Percentiles rank a stretch among this genome's conserved stretches.
These are phyloP conservation scores for Warburgia ugandensis DNA, from an alignment of 164 flowering plant genomes.

Conservation along the genomic window DNA sequence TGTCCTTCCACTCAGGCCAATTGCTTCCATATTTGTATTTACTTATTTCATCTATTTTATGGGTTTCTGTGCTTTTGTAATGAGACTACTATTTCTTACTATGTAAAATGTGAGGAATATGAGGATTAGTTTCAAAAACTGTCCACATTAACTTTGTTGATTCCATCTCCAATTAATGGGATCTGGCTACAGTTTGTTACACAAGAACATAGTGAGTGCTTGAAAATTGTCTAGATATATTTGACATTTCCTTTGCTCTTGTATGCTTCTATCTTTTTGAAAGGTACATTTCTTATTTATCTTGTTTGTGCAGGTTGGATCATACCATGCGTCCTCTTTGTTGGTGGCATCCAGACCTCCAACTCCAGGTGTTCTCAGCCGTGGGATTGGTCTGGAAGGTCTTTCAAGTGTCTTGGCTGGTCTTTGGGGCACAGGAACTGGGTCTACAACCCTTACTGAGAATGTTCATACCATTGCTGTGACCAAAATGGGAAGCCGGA, in stretches of 20 bases:
- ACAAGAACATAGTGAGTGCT: background rate
- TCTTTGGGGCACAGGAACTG: conserved; percentile 99
- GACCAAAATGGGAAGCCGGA: conserved; percentile 97
- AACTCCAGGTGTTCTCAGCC: conserved; percentile 83
- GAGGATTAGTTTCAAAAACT: no score
- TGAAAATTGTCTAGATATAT: background rate
- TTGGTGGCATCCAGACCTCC: conserved; percentile 98
- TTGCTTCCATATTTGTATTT: no score
- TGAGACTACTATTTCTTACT: no score
- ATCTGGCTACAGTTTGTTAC: background rate
- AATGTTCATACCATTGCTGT: conserved; percentile 99
- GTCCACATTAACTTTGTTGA: background rate
- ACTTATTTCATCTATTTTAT: no score
- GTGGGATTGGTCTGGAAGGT: conserved; percentile 97
- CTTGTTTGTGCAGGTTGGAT: conserved; percentile 62
- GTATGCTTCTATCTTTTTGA: background rate
- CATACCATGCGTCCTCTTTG: conserved; percentile 95
- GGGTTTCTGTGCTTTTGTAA: no score
- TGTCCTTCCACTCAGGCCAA: no score
- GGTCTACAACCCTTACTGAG: conserved; percentile 87
- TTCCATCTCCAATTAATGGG: background rate
- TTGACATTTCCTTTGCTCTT: no score
- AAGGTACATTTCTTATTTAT: background rate
- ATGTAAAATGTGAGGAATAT: no score
- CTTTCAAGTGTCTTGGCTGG: conserved; percentile 84